Evolutionary conservation across 2,329 filamentous ascomycete genomes (phyloP), one percentile per base, ranked within the genome.

Genomic region (Stemphylium lycopersici): DNA sequence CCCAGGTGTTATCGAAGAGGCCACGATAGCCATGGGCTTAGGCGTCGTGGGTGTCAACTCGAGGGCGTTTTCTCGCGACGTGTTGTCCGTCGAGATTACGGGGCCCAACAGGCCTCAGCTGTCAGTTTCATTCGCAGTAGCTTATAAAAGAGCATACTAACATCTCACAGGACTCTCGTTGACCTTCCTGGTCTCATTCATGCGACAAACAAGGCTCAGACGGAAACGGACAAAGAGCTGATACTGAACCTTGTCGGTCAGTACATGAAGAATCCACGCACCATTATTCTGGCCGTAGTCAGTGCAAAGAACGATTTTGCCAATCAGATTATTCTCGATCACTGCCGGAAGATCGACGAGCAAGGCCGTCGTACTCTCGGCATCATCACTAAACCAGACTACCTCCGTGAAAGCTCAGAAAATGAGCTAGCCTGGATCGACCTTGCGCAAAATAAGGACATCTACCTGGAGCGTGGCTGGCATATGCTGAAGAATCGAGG

Each of bases 331-430:
- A 80, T 90, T 4, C 72, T 84, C 0, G 77, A 81, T 11, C 80
- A 78, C 11, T 79, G 77, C 2, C 72, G 75, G 15, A 62, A 73
- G 37, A 78, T 83, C 26, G 83, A 86, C 56, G 71, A 72, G 1
- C 59, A 74, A 0, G 74, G 76, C 12, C 57, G 69, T 2, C 78
- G 84, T 2, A 87, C 84, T 0, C 69, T 87, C 0, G 82, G 84
- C 0, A 79, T 87, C 50, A 79, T 87, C 49, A 87, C 84, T 0
- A 86, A 86, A 61, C 81, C 82, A 0, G 83, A 86, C 55, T 67
- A 70, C 3, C 66, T 81, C 0, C 63, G 61, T 0, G 47, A 69
- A 0, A 77, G 75, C 0, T 75, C 77, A 4, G 78, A 84, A 0
- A 76, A 77, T 4, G 78, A 84, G 52, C 57, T 51, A 1, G 67